These are phyloP conservation scores for Nannochloropsis granulata DNA, from an alignment of 108 stramenopile genomes.

Conservation along the genomic window DNA sequence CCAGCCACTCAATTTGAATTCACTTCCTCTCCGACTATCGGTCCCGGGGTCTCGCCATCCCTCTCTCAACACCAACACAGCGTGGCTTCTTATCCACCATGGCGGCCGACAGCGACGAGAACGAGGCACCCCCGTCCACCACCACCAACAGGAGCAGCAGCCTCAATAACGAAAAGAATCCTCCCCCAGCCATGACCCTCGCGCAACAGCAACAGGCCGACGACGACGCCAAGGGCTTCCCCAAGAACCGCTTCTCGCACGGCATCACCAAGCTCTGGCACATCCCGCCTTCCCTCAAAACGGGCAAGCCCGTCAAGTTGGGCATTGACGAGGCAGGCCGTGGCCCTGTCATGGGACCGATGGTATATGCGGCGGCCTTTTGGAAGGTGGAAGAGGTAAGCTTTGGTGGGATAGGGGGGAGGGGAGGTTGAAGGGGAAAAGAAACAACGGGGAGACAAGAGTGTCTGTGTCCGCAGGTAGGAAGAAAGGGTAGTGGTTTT, in stretches of 20 bases:
- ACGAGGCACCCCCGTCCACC: background rate
- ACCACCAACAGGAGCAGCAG: background rate
- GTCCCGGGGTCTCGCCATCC: too few species aligned
- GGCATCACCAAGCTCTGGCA: background rate
- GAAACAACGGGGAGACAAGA: background rate
- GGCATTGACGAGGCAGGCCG: constrained; percentile 43
- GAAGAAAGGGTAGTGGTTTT: background rate
- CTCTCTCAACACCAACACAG: background rate
- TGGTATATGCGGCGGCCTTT: constrained; percentile 40
- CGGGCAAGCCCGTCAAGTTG: constrained; percentile 17
- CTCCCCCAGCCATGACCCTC: background rate
- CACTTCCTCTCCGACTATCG: too few species aligned
- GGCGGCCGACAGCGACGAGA: background rate
- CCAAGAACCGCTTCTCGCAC: background rate
- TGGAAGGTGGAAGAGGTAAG: constrained; percentile 14
- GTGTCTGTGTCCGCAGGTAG: background rate
- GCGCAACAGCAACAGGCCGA: background rate
- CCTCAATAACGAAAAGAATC: background rate
- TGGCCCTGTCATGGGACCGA: constrained; percentile 36
- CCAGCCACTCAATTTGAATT: too few species aligned
- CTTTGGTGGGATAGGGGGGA: background rate
- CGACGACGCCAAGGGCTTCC: background rate
- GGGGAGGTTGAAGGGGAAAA: background rate
- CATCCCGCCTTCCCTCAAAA: background rate
- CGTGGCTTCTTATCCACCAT: background rate